A percentile compares a stretch with the other conserved stretches of the same genome.
These are phyloP conservation scores for Desmodesmus armatus DNA, from an alignment of 139 green algal genomes.

Conservation along the genomic window DNA sequence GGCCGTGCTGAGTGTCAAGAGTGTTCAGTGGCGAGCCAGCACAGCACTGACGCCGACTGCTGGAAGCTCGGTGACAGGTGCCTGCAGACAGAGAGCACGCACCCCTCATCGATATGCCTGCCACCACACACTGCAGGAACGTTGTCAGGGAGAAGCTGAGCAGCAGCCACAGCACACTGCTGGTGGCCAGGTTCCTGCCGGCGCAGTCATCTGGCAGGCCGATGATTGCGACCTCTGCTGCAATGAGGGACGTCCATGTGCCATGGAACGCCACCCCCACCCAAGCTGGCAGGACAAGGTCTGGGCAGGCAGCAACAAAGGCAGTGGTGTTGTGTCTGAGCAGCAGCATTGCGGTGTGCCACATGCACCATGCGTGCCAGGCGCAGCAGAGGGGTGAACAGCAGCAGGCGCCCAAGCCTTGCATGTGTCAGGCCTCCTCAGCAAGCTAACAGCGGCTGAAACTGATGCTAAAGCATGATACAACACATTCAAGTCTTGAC, in stretches of 20 bases:
- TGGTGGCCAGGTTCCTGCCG: not conserved
- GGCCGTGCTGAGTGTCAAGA: too few species aligned
- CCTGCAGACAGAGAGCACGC: not conserved
- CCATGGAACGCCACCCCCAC: conserved; percentile 37
- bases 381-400: not conserved
- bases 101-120: not conserved
- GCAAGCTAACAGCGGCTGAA: not conserved
- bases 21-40: too few species aligned
- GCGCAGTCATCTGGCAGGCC: conserved; percentile 35
- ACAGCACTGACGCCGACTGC: too few species aligned
- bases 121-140: conserved; percentile 34
- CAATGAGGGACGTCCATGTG: conserved; percentile 28
- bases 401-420: not conserved
- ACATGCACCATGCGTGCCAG: not conserved
- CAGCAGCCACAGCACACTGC: conserved; percentile 25
- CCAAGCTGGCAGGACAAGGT: conserved; percentile 24
- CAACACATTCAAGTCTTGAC: not conserved
- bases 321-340: not conserved
- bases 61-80: not conserved
- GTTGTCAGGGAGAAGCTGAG: conserved; percentile 40
- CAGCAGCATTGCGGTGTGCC: not conserved
- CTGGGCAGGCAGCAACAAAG: not conserved
- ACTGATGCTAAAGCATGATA: not conserved
- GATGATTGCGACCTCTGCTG: not conserved
- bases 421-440: not conserved